Evolutionary conservation across 2,329 filamentous ascomycete genomes (phyloP).

Genomic region (Alternaria gaisen): DNA sequence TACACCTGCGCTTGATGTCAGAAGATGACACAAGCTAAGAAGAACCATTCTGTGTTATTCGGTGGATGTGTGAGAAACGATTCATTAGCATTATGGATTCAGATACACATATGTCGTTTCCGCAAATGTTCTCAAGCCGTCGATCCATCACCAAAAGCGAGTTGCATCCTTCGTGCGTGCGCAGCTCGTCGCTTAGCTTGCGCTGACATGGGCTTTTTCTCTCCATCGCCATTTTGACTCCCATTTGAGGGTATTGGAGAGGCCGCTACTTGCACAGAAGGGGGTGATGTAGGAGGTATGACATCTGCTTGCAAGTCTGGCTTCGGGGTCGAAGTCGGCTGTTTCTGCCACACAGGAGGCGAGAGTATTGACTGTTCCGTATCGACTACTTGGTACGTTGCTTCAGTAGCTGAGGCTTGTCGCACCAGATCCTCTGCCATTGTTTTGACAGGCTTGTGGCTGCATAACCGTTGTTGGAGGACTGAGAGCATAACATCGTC

Average conservation of each 20-base stretch:
- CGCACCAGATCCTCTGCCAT: neutral
- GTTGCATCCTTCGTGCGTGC: constrained; percentile 38
- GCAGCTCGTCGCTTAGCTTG: constrained; percentile 38
- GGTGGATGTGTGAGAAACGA: accelerated
- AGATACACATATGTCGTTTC: neutral
- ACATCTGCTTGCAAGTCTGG: neutral
- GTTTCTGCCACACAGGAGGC: neutral
- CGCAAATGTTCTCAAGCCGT: neutral
- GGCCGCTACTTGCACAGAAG: neutral
- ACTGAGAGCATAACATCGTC: constrained; percentile 11
- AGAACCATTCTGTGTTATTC: neutral
- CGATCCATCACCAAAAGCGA: constrained; percentile 28
- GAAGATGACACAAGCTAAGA: neutral
- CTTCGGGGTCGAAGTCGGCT: neutral
- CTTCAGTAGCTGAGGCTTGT: neutral
- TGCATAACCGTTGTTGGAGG: constrained; percentile 8
- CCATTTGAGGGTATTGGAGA: neutral
- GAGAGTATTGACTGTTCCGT: neutral
- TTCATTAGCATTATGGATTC: neutral
- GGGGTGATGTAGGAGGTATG: neutral
- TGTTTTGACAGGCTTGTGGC: constrained; percentile 5
- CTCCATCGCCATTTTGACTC: neutral
- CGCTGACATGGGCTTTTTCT: constrained; percentile 27
- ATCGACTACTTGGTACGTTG: neutral
- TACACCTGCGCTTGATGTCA: neutral